A percentile compares a stretch with the other conserved stretches of the same genome.
phyloP scores from a whole-genome alignment of 73 alveolate species.

The Urostyla sp. region DNA sequence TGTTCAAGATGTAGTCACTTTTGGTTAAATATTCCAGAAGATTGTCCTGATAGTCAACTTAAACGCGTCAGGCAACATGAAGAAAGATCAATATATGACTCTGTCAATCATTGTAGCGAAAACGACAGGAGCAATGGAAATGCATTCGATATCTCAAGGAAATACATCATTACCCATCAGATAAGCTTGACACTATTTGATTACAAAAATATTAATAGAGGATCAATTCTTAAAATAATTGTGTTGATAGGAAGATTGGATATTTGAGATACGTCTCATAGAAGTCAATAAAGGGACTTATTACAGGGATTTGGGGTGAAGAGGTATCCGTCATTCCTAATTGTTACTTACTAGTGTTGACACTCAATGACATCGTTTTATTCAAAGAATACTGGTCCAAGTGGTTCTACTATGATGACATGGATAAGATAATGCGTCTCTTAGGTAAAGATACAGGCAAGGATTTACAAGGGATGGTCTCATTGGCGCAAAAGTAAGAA shows the following conservation, averaged over 20 bases:
- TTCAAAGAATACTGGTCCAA: conserved; percentile 43
- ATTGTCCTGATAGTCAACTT: not conserved
- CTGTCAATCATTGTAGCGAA: too few relatives aligned
- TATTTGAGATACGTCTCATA: not conserved
- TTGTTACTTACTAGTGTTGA: not conserved
- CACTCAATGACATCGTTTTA: not conserved
- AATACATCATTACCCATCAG: too few relatives aligned
- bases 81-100: conserved; percentile 6
- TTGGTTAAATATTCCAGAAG: conserved; percentile 1
- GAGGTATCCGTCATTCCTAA: conserved; percentile 15
- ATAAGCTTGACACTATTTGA: too few relatives aligned
- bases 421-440: not conserved
- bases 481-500: conserved; percentile 29
- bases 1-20: not conserved
- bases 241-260: not conserved
- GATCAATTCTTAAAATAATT: too few relatives aligned
- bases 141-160: too few relatives aligned
- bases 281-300: not conserved
- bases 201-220: too few relatives aligned
- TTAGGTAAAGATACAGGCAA: not conserved
- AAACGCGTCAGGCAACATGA: conserved; percentile 3
- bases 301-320: conserved; percentile 14
- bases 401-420: conserved; percentile 36
- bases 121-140: too few relatives aligned
- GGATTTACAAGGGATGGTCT: conserved; percentile 12